phyloP scores from a whole-genome alignment of 2,329 filamentous ascomycete genomes.

The Cytospora paraplurivora region DNA sequence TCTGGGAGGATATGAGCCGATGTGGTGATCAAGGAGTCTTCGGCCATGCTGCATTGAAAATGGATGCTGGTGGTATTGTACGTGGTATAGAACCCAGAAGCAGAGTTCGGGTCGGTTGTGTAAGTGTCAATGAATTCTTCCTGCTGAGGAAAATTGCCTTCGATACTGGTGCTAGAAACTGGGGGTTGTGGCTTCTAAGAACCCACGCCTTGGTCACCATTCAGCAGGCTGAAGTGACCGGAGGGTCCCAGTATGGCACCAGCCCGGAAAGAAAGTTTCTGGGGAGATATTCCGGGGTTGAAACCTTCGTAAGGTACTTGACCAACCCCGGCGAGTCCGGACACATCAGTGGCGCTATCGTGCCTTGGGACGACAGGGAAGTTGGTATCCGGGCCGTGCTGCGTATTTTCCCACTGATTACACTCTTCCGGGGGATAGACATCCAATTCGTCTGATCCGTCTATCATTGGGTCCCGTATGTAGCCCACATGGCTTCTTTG shows the following conservation, averaged over 20 bases:
- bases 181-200: neutral
- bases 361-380: neutral
- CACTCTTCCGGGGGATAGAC: neutral
- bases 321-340: neutral
- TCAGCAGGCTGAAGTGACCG: neutral
- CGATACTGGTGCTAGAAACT: neutral
- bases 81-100: neutral
- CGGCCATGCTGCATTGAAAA: neutral
- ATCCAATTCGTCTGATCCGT: neutral
- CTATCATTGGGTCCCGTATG: neutral
- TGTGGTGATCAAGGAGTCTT: neutral
- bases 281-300: neutral
- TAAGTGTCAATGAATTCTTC: neutral
- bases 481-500: neutral
- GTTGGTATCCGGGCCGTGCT: neutral
- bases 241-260: neutral
- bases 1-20: neutral
- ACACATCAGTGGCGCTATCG: neutral
- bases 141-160: neutral
- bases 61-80: neutral
- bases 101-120: neutral
- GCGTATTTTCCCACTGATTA: neutral
- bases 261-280: neutral
- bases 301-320: neutral
- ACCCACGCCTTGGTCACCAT: neutral